These are phyloP conservation scores for Neocatenulostroma microsporum DNA, from an alignment of 2,329 filamentous ascomycete genomes.

Conservation along the genomic window DNA sequence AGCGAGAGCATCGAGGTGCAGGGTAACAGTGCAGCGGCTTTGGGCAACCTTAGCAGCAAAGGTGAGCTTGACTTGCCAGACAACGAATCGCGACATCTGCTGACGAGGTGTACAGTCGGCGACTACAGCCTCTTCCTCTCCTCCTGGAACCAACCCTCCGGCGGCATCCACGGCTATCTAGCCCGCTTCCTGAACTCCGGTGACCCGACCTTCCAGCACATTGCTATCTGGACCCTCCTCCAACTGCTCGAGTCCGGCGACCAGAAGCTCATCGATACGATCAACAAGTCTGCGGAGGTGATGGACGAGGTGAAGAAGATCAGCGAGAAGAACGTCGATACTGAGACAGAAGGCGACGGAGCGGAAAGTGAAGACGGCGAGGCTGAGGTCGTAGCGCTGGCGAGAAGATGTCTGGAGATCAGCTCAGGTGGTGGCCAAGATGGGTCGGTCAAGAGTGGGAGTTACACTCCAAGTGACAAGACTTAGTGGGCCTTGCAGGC, in stretches of 20 bases:
- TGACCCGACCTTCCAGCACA: slow-evolving; percentile 97
- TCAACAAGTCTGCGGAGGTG: slow-evolving; percentile 83
- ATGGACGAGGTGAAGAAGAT: slow-evolving; percentile 88
- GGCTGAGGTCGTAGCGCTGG: slow-evolving; percentile 84
- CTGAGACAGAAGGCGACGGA: slow-evolving; percentile 62
- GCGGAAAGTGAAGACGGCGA: slow-evolving; percentile 90
- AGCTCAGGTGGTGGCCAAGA: not conserved
- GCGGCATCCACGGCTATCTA: slow-evolving; percentile 92
- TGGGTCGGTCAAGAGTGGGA: not conserved
- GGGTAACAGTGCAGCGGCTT: slow-evolving; percentile 90
- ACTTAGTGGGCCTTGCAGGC: not conserved
- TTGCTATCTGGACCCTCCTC: slow-evolving; percentile 94
- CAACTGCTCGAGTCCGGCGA: slow-evolving; percentile 95
- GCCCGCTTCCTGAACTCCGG: slow-evolving; percentile 87
- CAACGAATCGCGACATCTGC: not conserved
- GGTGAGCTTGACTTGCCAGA: slow-evolving; percentile 47
- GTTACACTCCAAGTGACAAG: not conserved
- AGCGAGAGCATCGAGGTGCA: slow-evolving; percentile 97
- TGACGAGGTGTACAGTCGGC: slow-evolving; percentile 56
- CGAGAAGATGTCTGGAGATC: slow-evolving; percentile 74
- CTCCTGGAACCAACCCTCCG: slow-evolving; percentile 86
- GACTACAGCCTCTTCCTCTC: slow-evolving; percentile 95
- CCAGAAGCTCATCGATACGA: slow-evolving; percentile 75
- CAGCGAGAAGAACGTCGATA: slow-evolving; percentile 78
- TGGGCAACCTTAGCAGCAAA: slow-evolving; percentile 95